These are phyloP conservation scores for Auriscalpium microsporum DNA, from an alignment of 768 basidiomycete species.

Conservation along the genomic window DNA sequence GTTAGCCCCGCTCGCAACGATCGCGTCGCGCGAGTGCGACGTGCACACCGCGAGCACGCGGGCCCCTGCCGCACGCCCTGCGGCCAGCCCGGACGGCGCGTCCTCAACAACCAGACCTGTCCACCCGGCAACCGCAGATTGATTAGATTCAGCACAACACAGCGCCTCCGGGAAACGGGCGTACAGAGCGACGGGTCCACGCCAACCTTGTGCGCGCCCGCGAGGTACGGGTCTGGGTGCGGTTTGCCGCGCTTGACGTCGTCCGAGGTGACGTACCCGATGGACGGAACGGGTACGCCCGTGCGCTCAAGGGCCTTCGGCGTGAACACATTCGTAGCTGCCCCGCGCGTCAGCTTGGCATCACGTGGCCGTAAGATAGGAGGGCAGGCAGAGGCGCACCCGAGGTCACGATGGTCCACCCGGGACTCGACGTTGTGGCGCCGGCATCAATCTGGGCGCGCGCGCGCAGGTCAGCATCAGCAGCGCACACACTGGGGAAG, in stretches of 20 bases:
- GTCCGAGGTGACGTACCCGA: conserved; percentile 65
- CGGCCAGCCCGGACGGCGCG: conserved; percentile 72
- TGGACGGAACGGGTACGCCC: conserved; percentile 47
- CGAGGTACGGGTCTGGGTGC: conserved; percentile 80
- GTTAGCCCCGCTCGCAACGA: conserved; percentile 43
- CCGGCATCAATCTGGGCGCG: conserved; percentile 15
- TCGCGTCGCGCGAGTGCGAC: conserved; percentile 49
- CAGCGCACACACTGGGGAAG: background rate
- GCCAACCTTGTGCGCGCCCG: conserved; percentile 57
- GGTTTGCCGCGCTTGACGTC: conserved; percentile 73
- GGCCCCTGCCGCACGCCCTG: conserved; percentile 71
- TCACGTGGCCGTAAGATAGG: conserved; percentile 64
- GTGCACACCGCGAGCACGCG: conserved; percentile 79
- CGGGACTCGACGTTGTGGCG: conserved; percentile 22
- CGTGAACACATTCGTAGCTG: conserved; percentile 71
- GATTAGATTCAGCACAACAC: background rate
- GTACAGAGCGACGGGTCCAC: conserved; percentile 50
- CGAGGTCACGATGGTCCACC: conserved; percentile 84
- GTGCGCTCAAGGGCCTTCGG: conserved; percentile 56
- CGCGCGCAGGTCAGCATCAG: background rate
- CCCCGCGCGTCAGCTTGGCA: conserved; percentile 45
- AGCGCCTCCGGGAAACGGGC: conserved; percentile 12
- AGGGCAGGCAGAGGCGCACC: conserved; percentile 62
- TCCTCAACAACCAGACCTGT: conserved; percentile 84
- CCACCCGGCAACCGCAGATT: background rate